Percentiles rank a stretch among this genome's conserved stretches.
Conservation (phyloP, 352 stramenopile genomes). For the Phytophthora pisi region DNA sequence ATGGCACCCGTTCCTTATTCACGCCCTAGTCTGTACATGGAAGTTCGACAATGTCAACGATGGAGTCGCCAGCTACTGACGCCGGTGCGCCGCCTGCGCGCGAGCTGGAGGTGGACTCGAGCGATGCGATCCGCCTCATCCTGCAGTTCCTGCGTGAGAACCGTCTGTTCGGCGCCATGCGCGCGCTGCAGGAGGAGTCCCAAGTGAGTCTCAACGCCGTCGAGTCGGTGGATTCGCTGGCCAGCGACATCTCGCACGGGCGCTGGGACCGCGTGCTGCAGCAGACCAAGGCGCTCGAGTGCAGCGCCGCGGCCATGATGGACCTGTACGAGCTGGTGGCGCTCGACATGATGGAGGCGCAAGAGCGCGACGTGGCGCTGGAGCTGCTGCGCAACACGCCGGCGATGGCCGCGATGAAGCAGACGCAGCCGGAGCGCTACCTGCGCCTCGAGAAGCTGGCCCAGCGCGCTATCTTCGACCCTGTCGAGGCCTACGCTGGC, state of each 20-base stretch:
- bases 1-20: too few species aligned
- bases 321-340: constrained; percentile 91
- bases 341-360: constrained; percentile 88
- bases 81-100: neutral
- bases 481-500: constrained; percentile 66
- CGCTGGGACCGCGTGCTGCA: constrained; percentile 91
- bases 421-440: constrained; percentile 58
- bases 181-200: constrained; percentile 86
- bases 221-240: constrained; percentile 83
- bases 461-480: constrained; percentile 71
- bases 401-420: constrained; percentile 54
- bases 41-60: neutral
- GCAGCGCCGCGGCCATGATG: constrained; percentile 72
- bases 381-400: constrained; percentile 61
- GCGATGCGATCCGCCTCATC: constrained; percentile 90
- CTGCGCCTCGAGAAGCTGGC: constrained; percentile 79
- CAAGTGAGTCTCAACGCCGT: constrained; percentile 89
- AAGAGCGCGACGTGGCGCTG: constrained; percentile 79
- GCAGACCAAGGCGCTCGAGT: constrained; percentile 80
- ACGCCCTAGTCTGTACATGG: too few species aligned
- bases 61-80: constrained; percentile 5
- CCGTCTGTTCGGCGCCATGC: constrained; percentile 81
- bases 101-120: constrained; percentile 66
- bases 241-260: constrained; percentile 77
- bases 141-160: constrained; percentile 94